Base-by-base conservation (phyloP, 352 stramenopile genomes). In the Stephanocyclus meneghinianus region DNA sequence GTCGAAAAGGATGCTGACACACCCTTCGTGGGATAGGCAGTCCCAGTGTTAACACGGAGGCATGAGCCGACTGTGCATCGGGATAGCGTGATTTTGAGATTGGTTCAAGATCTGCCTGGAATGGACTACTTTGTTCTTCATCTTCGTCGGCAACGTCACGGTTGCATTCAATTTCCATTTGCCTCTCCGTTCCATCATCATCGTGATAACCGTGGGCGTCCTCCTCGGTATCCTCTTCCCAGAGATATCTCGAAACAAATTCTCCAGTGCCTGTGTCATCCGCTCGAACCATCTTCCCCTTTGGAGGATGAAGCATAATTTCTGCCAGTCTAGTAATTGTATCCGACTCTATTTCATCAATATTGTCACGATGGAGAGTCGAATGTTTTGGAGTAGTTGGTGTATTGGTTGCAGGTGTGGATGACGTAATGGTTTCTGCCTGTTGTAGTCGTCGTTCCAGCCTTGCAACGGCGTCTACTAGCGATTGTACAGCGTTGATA, bases 1-100 rank as follows among this genome's bases (percentile, higher is more conserved):
- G 90, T 75, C 95, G 96, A 86, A 99, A 99, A 10, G 87, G 87
- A 66, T 93, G 81, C 69, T 92, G 87, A 76, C 89, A 93, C 1
- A 93, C 86, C 4, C 78, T 70, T 21, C 85, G 60, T 15, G 87
- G 87, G n/a, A 79, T 72, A 37, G 65, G 60, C 7, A 35, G 48
- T 16, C 74, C 60, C n/a, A 81, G 37, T 13, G 40, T 45, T 5
- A 47, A 8, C 15, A 76, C 59, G 35, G 59, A 45, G 6, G 16
- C 10, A 40, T 81, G 32, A 35, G 62, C 60, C 1, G 42, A 60
- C 10, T 35, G 2, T 1, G 50, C 32, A 13, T 40, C 57, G 47
- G 53, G 53, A 60, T 74, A 74, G 0, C 63, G 63, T 35, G 44
- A 13, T 60, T 47, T 57, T 11, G 7, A 29, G 32, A 32, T 63